phyloP scores from a whole-genome alignment of 208 protist genomes.

The Leishmania arabica region DNA sequence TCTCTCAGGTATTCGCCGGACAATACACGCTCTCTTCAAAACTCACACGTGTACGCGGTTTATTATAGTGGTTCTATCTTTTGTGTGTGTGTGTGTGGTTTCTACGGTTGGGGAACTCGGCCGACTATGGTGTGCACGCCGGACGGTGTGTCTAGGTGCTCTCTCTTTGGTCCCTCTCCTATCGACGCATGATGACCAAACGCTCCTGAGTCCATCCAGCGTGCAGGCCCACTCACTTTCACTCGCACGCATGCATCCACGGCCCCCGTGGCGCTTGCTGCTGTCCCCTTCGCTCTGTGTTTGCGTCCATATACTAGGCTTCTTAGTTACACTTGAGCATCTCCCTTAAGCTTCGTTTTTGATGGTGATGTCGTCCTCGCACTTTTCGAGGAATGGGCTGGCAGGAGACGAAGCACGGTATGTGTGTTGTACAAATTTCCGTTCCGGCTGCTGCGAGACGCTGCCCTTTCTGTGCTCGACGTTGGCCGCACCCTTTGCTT shows the following conservation, averaged over 20 bases:
- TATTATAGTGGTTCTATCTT: not conserved
- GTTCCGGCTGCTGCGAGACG: not conserved
- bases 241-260: slow-evolving; percentile 3
- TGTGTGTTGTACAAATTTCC: not conserved
- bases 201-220: not conserved
- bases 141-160: not conserved
- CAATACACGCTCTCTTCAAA: not conserved
- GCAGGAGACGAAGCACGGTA: not conserved
- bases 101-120: not conserved
- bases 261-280: not conserved
- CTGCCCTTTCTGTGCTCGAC: not conserved
- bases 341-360: not conserved
- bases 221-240: not conserved
- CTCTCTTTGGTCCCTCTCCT: not conserved
- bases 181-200: not conserved
- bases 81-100: not conserved
- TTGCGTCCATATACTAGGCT: not conserved
- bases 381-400: not conserved
- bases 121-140: not conserved
- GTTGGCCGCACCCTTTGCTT: not conserved
- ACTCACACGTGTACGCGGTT: not conserved
- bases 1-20: not conserved
- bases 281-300: not conserved
- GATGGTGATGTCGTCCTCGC: not conserved
- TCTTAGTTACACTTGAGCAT: not conserved